Conservation (phyloP, 345 rosid species). For the Tarenaya hassleriana region DNA sequence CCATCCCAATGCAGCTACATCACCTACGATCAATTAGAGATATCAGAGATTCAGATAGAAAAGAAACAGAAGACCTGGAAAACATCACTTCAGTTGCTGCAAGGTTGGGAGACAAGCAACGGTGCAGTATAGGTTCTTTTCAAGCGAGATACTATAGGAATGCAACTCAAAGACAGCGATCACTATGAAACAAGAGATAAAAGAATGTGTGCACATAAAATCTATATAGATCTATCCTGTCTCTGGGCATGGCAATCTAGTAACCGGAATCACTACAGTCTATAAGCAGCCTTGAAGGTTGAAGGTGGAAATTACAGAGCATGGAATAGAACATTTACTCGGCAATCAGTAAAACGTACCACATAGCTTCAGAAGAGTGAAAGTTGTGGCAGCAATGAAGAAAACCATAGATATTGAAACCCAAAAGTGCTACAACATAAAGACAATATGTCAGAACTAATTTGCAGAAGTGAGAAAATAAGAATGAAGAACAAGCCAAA, state of each 20-base stretch:
- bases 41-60: constrained; percentile 11
- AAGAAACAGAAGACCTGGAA: constrained; percentile 7
- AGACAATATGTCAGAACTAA: constrained; percentile 25
- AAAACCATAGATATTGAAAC: constrained; percentile 90
- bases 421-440: constrained; percentile 78
- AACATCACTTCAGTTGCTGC: neutral
- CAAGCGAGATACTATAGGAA: too few relatives aligned
- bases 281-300: too few relatives aligned
- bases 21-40: constrained; percentile 45
- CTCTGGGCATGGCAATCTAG: too few relatives aligned
- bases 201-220: too few relatives aligned
- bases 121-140: too few relatives aligned
- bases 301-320: too few relatives aligned
- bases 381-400: constrained; percentile 78
- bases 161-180: too few relatives aligned
- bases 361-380: constrained; percentile 81
- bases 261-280: too few relatives aligned
- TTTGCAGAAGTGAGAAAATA: constrained; percentile 5
- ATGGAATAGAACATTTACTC: too few relatives aligned
- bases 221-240: too few relatives aligned
- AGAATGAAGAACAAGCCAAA: constrained; percentile 8
- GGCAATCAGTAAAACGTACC: constrained; percentile 65
- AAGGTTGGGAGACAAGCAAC: neutral
- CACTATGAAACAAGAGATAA: too few relatives aligned
- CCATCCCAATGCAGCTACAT: constrained; percentile 80